Base-by-base conservation (phyloP, 2,329 filamentous ascomycete species). In the Clonostachys byssicola region DNA sequence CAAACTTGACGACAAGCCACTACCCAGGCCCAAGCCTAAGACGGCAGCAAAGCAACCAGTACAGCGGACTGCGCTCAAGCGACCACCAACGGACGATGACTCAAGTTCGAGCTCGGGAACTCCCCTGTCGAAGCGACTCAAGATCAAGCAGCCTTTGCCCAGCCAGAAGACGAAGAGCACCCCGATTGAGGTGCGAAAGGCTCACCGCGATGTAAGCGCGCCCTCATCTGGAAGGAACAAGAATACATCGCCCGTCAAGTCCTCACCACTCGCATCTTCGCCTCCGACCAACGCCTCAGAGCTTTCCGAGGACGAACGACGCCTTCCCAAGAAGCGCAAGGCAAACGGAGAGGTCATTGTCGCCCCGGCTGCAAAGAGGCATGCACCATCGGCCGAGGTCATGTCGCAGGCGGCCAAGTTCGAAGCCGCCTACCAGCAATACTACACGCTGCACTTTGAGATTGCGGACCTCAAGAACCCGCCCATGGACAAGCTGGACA, bases 261-360 rank as follows among this genome's bases (percentile, higher is more conserved):
- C 82, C 3, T 85, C 82, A 10, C 82, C 81, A 5, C 67, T 85
- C 16, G 81, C 81, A n/a, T 81, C 80, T 2, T 85, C 81, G 7
- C 80, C 81, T 12, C 81, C 81, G 0, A 84, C 81, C 8, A 85
- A 85, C 52, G 82, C 80, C 1, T 84, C 81, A 2, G 81, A 85
- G 48, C 64, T 84, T 36, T 80, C 83, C 33, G 68, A 74, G 53
- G 54, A 68, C 41, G 51, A 59, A n/a, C 57, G 34, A 39, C 46
- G 33, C 4, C 40, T 35, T 30, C 46, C 46, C 34, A 73, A 71
- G 61, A 78, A 78, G 60, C 72, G 74, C 47, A 76, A 72, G 55
- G 59, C 59, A 38, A 55, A 56, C 8, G 46, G 53, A n/a, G 47
- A 56, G 14, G 53, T 52, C 20, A 60, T 49, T 41, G 43, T 46